phyloP scores from a whole-genome alignment of 768 basidiomycete genomes.

The Lentinula edodes region DNA sequence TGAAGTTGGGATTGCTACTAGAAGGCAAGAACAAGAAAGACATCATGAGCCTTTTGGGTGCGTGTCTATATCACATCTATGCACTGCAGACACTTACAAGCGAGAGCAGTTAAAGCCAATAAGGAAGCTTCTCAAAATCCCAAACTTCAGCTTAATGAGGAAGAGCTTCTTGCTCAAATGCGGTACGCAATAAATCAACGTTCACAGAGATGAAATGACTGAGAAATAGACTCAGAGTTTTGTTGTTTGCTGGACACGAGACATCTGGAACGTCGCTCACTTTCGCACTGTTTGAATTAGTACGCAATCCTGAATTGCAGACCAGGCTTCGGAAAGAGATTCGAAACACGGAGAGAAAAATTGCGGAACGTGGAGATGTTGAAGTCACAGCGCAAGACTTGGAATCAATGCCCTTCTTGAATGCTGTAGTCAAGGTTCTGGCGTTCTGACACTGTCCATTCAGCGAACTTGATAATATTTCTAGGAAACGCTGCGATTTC shows the following conservation, averaged over 20 bases:
- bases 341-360: neutral
- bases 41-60: constrained; percentile 31
- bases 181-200: constrained; percentile 6
- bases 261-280: neutral
- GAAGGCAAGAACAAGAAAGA: constrained; percentile 16
- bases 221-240: neutral
- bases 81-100: neutral
- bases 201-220: neutral
- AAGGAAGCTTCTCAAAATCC: constrained; percentile 7
- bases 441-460: neutral
- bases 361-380: neutral
- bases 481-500: constrained; percentile 42
- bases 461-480: neutral
- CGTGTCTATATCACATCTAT: neutral
- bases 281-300: neutral
- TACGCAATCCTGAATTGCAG: neutral
- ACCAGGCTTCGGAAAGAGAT: neutral
- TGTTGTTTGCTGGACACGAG: neutral
- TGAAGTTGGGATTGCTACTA: neutral
- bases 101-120: constrained; percentile 13
- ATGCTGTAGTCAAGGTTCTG: too few relatives aligned
- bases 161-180: constrained; percentile 23
- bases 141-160: constrained; percentile 12
- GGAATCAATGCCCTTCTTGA: neutral
- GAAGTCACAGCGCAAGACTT: neutral